Base-by-base conservation (phyloP, 192 early-diverging fungal species). In the Phycomyces blakesleeanus region DNA sequence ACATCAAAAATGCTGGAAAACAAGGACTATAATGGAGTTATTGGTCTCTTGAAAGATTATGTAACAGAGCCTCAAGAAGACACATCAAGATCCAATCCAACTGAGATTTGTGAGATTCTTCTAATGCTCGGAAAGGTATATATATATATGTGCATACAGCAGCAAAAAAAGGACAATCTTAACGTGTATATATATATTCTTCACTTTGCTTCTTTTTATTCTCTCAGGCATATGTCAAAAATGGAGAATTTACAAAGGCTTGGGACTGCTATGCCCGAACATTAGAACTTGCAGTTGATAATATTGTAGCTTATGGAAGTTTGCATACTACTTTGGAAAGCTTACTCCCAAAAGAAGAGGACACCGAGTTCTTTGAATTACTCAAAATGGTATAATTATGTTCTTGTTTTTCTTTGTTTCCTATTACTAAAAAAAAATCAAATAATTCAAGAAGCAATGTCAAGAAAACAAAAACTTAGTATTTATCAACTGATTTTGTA, bases 211-310 rank as follows among this genome's bases (percentile, higher is more conserved):
- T n/a, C n/a, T n/a, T n/a, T n/a, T n/a, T n/a, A n/a, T n/a, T n/a
- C n/a, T n/a, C n/a, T n/a, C 41, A 79, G 74, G 74, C 75, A 10
- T 76, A 78, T 27, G 62, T 70, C 5, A 62, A 67, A 3, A 71
- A 69, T 16, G 57, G 59, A 10, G 50, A 74, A 18, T 52, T 56
- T 14, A 5, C 16, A 14, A 66, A 74, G 40, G 72, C 76, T 55
- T 76, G 78, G 65, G 40, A 59, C 0, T 79, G 74, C 40, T 72
- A 67, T 7, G n/a, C 53, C 9, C 65, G 71, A 18, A 75, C 77
- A 62, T 73, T 79, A 44, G 57, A 61, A 1, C 56, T 66, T 5
- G 60, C 71, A 21, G 65, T 67, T 4, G 58, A 71, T 50, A 60
- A 74, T 0, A 52, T 81, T 18, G 64, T 78, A 24, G n/a, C 29